A percentile compares a stretch with the other conserved stretches of the same genome.
Evolutionary conservation across 1,139 yeast genomes (phyloP).

Genomic region (Citeromyces siamensis): DNA sequence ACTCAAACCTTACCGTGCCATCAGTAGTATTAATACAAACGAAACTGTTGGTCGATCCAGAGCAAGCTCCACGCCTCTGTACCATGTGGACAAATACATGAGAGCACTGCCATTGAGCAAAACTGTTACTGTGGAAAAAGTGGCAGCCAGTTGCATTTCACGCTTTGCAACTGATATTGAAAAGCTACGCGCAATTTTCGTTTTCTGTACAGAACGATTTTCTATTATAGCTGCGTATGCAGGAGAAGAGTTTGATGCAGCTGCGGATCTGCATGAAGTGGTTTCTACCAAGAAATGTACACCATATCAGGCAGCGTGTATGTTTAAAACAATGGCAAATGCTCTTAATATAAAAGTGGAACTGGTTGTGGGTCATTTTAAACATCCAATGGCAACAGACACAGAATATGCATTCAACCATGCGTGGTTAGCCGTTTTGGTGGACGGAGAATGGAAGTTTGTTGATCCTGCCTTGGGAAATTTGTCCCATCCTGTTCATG

Average conservation of each 20-base stretch:
- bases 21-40: slow-evolving; percentile 36
- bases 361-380: slow-evolving; percentile 72
- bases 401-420: slow-evolving; percentile 43
- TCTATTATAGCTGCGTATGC: slow-evolving; percentile 9
- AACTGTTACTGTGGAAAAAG: slow-evolving; percentile 27
- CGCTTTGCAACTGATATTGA: slow-evolving; percentile 34
- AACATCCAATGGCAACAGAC: slow-evolving; percentile 35
- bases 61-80: slow-evolving; percentile 14
- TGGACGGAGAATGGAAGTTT: slow-evolving; percentile 70
- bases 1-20: slow-evolving; percentile 56
- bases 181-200: slow-evolving; percentile 45
- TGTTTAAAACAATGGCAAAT: slow-evolving; percentile 63
- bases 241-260: slow-evolving; percentile 15
- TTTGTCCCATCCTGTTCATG: slow-evolving; percentile 29
- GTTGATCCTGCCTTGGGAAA: slow-evolving; percentile 61
- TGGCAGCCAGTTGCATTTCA: slow-evolving; percentile 30
- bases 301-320: slow-evolving; percentile 63
- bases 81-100: slow-evolving; percentile 15
- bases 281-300: slow-evolving; percentile 35
- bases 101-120: slow-evolving; percentile 13
- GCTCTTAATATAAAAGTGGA: slow-evolving; percentile 64
- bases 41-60: slow-evolving; percentile 18
- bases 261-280: slow-evolving; percentile 16
- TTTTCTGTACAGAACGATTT: slow-evolving; percentile 43
- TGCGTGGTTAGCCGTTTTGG: slow-evolving; percentile 73